Evolutionary conservation across 2,329 filamentous ascomycete species (phyloP), one percentile per base, ranked within the genome.

Genomic region (Trichoderma gracile): DNA sequence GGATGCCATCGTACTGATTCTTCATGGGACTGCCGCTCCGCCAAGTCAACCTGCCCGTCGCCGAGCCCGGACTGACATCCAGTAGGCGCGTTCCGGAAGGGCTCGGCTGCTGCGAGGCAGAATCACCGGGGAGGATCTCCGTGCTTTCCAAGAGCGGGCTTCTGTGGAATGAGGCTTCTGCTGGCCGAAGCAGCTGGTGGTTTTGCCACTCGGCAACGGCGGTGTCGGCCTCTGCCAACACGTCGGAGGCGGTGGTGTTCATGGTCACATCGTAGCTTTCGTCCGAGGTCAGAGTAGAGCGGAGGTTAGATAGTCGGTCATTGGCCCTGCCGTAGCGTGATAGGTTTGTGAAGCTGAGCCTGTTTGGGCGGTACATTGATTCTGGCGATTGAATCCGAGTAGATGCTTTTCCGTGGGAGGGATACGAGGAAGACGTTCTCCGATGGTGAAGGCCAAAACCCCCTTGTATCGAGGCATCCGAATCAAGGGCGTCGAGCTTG

Each of bases 341-440:
- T 40, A 78, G 67, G 27, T 75, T 66, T 14, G 73, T 70, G 14
- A 73, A 56, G 30, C 70, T 74, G 8, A 75, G 64, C 12, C 65
- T 70, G 47, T 74, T 69, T 5, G 62, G 60, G 46, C 42, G 58
- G 12, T 52, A 23, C 5, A 68, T 66, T 10, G 70, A 69, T 9
- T 68, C 66, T 5, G 75, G 75, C n/a, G 76, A 77, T 38, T 71
- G 70, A 1, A 71, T 30, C 19, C 68, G 63, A 12, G 65, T 67
- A 5, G 69, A 69, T 9, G 47, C 63, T n/a, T 69, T 63, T 1
- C 68, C 68, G 2, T 69, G 64, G 12, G 71, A 70, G 15, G 70
- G 72, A 45, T 77, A 77, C 1, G 71, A 71, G 12, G 75, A 77
- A n/a, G 75, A 77, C 4, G 68, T 63, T 55, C 71, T 74, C n/a